A percentile compares a stretch with the other conserved stretches of the same genome.
Conservation (phyloP, 306 rosid genomes). For the Quercus wislizeni region DNA sequence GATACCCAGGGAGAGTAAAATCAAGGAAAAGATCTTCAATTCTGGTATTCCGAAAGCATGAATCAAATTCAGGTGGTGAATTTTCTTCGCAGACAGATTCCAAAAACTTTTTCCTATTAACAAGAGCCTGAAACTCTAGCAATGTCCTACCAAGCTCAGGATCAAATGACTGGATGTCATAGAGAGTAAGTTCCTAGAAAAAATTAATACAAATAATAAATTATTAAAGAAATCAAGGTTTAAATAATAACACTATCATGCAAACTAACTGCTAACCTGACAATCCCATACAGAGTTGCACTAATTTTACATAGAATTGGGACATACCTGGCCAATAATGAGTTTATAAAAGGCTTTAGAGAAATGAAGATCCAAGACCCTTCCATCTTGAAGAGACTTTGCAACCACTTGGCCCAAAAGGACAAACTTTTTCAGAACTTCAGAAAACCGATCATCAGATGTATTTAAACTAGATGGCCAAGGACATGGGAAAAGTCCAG, state of each 20-base stretch:
- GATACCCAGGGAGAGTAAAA: slow-evolving; percentile 94
- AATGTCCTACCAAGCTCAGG: slow-evolving; percentile 78
- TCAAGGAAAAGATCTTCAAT: slow-evolving; percentile 97
- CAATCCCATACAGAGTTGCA: slow-evolving; percentile 19
- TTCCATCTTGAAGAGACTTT: slow-evolving; percentile 91
- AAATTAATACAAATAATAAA: slow-evolving; percentile 9
- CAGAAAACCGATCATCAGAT: slow-evolving; percentile 50
- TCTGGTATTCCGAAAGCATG: slow-evolving; percentile 48
- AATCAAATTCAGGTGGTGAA: slow-evolving; percentile 32
- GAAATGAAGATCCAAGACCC: slow-evolving; percentile 89
- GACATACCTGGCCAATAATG: slow-evolving; percentile 80
- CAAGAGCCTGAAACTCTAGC: slow-evolving; percentile 84
- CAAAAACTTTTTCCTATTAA: slow-evolving; percentile 40
- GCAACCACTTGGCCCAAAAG: slow-evolving; percentile 91
- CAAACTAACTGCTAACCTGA: slow-evolving; percentile 18
- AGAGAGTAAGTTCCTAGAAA: slow-evolving; percentile 69
- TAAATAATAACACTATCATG: slow-evolving; percentile 3
- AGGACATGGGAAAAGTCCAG: slow-evolving; percentile 88
- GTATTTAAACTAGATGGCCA: slow-evolving; percentile 52
- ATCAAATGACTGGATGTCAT: slow-evolving; percentile 80
- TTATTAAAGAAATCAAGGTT: slow-evolving; percentile 17
- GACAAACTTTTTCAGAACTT: slow-evolving; percentile 62
- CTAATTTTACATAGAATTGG: slow-evolving; percentile 14
- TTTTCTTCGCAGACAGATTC: slow-evolving; percentile 45
- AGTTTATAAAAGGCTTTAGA: slow-evolving; percentile 89